phyloP scores from a whole-genome alignment of 2,329 filamentous ascomycete species.

The Purpureocillium takamizusanense region DNA sequence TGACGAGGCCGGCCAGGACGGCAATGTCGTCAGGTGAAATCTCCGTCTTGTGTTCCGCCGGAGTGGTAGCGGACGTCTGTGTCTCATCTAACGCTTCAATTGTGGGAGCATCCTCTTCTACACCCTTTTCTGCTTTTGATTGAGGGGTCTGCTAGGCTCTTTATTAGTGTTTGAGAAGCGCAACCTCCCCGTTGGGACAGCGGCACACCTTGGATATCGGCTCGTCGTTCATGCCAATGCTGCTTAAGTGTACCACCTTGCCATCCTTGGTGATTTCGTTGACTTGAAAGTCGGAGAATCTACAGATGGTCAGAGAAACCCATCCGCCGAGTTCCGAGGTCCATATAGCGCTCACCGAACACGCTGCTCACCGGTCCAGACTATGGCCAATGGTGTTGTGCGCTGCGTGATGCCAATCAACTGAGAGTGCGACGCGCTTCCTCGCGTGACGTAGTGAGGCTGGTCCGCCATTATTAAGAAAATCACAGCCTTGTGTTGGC shows the following conservation, averaged over 20 bases:
- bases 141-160: no score
- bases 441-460: conserved; percentile 18
- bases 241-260: conserved; percentile 62
- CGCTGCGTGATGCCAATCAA: conserved; percentile 30
- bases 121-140: background rate
- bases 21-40: conserved; percentile 22
- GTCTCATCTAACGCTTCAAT: conserved; percentile 11
- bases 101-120: conserved; percentile 1
- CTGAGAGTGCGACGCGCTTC: conserved; percentile 21
- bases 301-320: conserved; percentile 12
- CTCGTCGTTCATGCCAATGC: conserved; percentile 23
- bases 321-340: background rate
- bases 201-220: conserved; percentile 6
- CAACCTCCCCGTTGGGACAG: background rate
- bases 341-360: conserved; percentile 18
- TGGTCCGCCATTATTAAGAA: conserved; percentile 20
- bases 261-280: conserved; percentile 78
- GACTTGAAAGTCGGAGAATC: conserved; percentile 88
- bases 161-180: background rate
- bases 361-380: conserved; percentile 32
- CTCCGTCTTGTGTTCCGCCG: conserved; percentile 10
- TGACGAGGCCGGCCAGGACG: conserved; percentile 29
- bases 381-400: conserved; percentile 23
- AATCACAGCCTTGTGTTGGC: background rate
- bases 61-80: conserved; percentile 10